phyloP scores from a whole-genome alignment of 2,329 filamentous ascomycete species.

The Penicillium rolfsii region DNA sequence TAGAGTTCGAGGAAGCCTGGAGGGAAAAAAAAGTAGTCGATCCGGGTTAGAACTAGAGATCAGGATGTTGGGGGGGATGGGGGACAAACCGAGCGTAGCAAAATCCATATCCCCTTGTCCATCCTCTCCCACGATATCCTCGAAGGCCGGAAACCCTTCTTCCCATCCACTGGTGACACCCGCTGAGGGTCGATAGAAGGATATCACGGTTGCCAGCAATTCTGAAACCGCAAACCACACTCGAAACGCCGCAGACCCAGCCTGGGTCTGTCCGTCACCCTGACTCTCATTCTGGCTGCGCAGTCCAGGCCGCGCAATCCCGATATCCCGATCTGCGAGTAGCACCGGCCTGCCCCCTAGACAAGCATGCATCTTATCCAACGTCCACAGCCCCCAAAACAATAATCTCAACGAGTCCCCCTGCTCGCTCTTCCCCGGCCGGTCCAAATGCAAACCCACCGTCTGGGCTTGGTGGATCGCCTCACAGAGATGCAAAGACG shows the following conservation, averaged over 20 bases:
- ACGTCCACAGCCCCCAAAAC: conserved; percentile 48
- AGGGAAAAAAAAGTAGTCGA: conserved; percentile 5
- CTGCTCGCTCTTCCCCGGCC: conserved; percentile 36
- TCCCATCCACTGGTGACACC: conserved; percentile 44
- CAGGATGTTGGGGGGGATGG: not conserved
- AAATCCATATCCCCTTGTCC: conserved; percentile 33
- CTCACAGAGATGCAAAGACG: conserved; percentile 45
- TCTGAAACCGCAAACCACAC: conserved; percentile 46
- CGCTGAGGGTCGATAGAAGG: conserved; percentile 44
- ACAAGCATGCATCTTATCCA: conserved; percentile 49
- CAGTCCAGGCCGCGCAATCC: conserved; percentile 35
- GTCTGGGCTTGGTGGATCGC: conserved; percentile 49
- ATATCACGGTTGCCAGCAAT: conserved; percentile 44
- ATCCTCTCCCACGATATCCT: conserved; percentile 37
- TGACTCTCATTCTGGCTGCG: conserved; percentile 14
- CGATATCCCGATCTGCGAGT: conserved; percentile 46
- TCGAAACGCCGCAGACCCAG: conserved; percentile 33
- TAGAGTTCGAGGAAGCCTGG: conserved; percentile 58
- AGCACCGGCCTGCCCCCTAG: conserved; percentile 46
- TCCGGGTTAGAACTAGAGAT: not conserved
- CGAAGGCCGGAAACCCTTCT: conserved; percentile 43
- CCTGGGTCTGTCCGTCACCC: not conserved
- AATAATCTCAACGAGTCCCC: conserved; percentile 37
- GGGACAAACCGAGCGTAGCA: conserved; percentile 33
- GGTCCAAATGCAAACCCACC: conserved; percentile 44